These are phyloP conservation scores for Senna siamea DNA, from an alignment of 306 rosid species.

Conservation along the genomic window DNA sequence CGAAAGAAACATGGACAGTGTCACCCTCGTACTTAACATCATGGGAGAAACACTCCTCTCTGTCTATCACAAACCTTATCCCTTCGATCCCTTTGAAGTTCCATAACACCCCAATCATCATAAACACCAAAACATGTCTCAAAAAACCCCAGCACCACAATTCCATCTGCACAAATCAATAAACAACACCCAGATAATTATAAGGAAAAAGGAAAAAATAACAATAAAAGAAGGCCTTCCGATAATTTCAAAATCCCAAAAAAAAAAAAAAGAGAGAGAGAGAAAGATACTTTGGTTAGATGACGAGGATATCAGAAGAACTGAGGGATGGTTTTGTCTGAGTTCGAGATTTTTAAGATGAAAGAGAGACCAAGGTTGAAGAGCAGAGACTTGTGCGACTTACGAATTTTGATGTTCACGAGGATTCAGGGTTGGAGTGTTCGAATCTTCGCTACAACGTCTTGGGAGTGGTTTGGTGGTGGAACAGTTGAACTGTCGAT, in stretches of 20 bases:
- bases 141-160: slow-evolving; percentile 33
- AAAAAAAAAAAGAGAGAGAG: neutral
- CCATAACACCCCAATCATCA: slow-evolving; percentile 44
- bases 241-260: neutral
- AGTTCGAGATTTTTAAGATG: neutral
- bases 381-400: neutral
- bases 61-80: slow-evolving; percentile 80
- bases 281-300: neutral
- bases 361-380: neutral
- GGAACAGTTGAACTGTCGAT: neutral
- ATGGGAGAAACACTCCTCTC: slow-evolving; percentile 85
- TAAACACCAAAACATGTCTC: slow-evolving; percentile 48
- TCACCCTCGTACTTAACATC: slow-evolving; percentile 81
- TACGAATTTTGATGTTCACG: neutral
- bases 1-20: slow-evolving; percentile 84
- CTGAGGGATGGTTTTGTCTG: neutral
- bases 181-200: neutral
- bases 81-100: slow-evolving; percentile 55
- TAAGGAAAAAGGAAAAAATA: neutral
- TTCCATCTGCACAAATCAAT: slow-evolving; percentile 44
- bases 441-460: neutral
- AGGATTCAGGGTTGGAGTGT: neutral
- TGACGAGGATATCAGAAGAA: neutral
- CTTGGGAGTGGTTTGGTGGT: neutral
- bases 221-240: neutral